Base-by-base conservation (phyloP, 2,329 filamentous ascomycete genomes). In the Calcarisporium arbuscula region DNA sequence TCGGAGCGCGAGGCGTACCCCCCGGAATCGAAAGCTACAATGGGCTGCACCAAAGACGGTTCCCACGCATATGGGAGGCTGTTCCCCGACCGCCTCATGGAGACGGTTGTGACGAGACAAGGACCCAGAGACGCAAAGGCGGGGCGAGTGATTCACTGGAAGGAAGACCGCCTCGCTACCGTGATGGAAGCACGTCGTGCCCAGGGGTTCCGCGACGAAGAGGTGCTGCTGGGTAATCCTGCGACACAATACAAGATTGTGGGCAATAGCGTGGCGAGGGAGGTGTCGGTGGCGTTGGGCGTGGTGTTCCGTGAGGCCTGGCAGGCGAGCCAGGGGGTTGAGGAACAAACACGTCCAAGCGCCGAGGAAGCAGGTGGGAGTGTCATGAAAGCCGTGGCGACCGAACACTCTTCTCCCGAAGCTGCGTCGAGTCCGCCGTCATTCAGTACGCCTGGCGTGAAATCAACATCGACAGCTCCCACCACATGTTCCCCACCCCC, bases 181-280 rank as follows among this genome's bases (percentile, higher is more conserved):
- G 54, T 90, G 3, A 66, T 81, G 61, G 86, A 92, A 53, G 73
- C 68, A 0, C 61, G 81, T 2, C 64, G 82, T 2, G 80, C 78
- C 0, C 85, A 92, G 52, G 81, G 82, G 0, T 77, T 83, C 26
- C 75, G 67, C 0, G 82, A 90, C 36, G 44, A 77, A 6, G 85
- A 90, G 38, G 70, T 89, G 0, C 53, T 94, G 1, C 54, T 89
- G 1, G 85, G 85, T 0, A 48, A 35, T 0, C 53, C 68, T 0
- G 8, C 23, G 0, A 61, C 77, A 2, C 80, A 85, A 49, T 79
- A 74, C 61, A 72, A 68, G 35, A 74, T 85, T 15, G 65, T 89
- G 0, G 86, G 86, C 0, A 94, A 94, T 53, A 85, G 80, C 19
- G 85, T 94, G 0, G 75, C 84, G 4, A 64, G 84, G 8, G 72